phyloP scores from a whole-genome alignment of 2,329 filamentous ascomycete genomes.

The Epichloe uncinata region DNA sequence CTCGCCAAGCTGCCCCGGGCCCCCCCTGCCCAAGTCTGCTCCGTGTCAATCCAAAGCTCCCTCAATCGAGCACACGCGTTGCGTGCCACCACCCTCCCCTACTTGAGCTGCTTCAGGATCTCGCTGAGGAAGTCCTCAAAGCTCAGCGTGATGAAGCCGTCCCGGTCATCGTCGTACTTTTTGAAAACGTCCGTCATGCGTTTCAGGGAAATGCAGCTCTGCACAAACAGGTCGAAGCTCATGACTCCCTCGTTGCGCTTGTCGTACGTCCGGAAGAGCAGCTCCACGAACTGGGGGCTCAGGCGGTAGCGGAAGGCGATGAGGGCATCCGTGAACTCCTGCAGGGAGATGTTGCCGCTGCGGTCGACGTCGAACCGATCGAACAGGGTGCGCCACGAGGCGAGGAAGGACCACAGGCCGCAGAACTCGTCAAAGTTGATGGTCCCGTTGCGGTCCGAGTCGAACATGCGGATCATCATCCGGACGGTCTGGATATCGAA shows the following conservation, averaged over 20 bases:
- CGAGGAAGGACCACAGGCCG: slow-evolving; percentile 89
- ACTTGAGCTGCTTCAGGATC: slow-evolving; percentile 49
- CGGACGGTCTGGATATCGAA: slow-evolving; percentile 90
- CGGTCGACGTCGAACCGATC: slow-evolving; percentile 87
- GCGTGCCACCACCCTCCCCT: no score
- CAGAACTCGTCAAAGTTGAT: slow-evolving; percentile 96
- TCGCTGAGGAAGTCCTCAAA: slow-evolving; percentile 71
- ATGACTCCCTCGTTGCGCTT: slow-evolving; percentile 57
- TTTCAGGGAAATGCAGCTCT: slow-evolving; percentile 92
- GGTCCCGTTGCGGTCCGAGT: slow-evolving; percentile 74
- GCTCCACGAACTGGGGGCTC: slow-evolving; percentile 66
- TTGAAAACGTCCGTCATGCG: slow-evolving; percentile 99
- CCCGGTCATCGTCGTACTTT: slow-evolving; percentile 92
- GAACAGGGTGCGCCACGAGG: slow-evolving; percentile 86
- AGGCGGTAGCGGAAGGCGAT: slow-evolving; percentile 89
- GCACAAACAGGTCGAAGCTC: slow-evolving; percentile 94
- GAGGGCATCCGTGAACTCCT: slow-evolving; percentile 82
- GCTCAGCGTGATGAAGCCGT: slow-evolving; percentile 78
- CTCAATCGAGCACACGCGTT: no score
- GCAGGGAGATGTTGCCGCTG: slow-evolving; percentile 71
- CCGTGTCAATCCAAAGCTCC: neutral
- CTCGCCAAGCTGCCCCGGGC: neutral
- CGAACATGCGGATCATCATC: slow-evolving; percentile 99
- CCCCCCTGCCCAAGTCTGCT: neutral
- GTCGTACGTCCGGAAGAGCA: slow-evolving; percentile 83